These are phyloP conservation scores for Penicillium sp. DNA, from an alignment of 2,329 filamentous ascomycete genomes.

Conservation along the genomic window DNA sequence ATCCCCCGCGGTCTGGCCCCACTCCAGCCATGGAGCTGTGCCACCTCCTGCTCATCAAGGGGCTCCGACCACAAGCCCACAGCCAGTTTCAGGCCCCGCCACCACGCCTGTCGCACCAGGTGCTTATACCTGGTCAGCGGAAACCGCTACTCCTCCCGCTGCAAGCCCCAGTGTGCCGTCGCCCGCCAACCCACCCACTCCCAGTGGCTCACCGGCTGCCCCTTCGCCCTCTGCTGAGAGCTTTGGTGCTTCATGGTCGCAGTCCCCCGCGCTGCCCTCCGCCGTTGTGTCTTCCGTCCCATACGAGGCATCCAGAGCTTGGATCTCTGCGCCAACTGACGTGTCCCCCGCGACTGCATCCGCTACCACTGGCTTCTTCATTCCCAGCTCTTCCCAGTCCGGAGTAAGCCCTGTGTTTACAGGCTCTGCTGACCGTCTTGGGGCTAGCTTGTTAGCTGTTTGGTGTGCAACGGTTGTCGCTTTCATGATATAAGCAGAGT, in stretches of 20 bases:
- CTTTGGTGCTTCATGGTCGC: neutral
- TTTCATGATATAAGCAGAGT: neutral
- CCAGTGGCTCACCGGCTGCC: neutral
- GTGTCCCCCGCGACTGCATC: neutral
- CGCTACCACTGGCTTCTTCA: neutral
- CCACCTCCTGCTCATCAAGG: neutral
- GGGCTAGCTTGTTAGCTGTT: neutral
- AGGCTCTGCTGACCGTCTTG: neutral
- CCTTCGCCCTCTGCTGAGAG: neutral
- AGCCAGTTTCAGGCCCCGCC: neutral
- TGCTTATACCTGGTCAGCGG: neutral
- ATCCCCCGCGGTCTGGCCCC: neutral
- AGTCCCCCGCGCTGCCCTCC: neutral
- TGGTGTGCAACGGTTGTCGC: neutral
- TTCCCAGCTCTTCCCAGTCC: neutral
- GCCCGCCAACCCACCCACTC: neutral
- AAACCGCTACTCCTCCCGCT: neutral
- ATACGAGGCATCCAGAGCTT: constrained; percentile 1
- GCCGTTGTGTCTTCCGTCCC: constrained; percentile 1
- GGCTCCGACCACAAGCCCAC: neutral
- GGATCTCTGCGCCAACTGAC: neutral
- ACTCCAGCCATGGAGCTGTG: neutral
- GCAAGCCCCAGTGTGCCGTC: neutral
- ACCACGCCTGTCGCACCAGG: neutral
- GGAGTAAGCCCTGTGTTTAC: constrained; percentile 4